Base-by-base conservation (phyloP, 495 filamentous ascomycete genomes). In the Hypoxylon lienhwacheense region DNA sequence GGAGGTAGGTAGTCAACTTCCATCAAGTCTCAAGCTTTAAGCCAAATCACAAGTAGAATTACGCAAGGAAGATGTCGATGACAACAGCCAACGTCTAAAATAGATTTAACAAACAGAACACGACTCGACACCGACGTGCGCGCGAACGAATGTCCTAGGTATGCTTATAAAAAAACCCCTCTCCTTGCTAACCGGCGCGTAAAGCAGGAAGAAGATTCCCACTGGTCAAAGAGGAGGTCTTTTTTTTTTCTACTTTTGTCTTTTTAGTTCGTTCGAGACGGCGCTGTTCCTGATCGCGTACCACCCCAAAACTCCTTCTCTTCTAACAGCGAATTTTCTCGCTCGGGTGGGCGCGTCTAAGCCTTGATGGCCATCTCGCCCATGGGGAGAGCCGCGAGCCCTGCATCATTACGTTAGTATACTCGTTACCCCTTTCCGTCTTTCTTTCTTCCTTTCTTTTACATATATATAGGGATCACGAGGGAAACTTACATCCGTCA, bases 321-420 rank as follows among this genome's bases (percentile, higher is more conserved):
- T 34, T 52, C 21, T 17, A 35, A 10, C 25, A 25, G 12, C 12
- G 15, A 32, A 34, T 24, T 31, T 24, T 39, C 28, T 24, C 19
- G 4, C 26, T 5, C 19, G n/a, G 36, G 15, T 7, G 8, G 17
- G 16, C 29, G 16, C 42, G 34, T 28, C 56, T 75, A 78, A 53
- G 77, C 77, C 70, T 77, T 77, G 52, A 78, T 71, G 47, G 74
- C 71, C 68, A 71, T 73, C 53, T 77, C 72, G 28, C 77, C 77
- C 65, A 79, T 70, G 36, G 77, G 77, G 60, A 80, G 67, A 48
- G 69, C 73, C 63, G 70, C 66, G 63, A 80, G 68, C 77, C 76
- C 76, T 78, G 44, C 19, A 22, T 26, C 26, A 45, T 4, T 26
- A 8, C 22, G 32, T 52, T 28, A 36, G 33, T 5, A 16, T 8